Conservation (phyloP, 1,284 basidiomycete species). For the Tilletiopsis washingtonensis region DNA sequence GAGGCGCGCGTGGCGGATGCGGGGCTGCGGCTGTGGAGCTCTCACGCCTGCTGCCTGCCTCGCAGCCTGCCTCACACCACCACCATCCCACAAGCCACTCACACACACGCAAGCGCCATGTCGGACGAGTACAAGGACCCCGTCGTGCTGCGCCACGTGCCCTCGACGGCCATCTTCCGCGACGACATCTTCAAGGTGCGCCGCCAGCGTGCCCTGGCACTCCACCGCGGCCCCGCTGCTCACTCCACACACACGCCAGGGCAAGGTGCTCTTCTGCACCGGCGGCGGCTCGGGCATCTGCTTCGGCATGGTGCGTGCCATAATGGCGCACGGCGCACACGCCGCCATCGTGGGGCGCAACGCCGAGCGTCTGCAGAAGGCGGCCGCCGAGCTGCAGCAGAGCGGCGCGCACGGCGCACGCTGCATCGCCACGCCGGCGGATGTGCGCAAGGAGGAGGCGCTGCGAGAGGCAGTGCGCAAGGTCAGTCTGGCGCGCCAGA, state of each 20-base stretch:
- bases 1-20: no score
- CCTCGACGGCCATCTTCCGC: slow-evolving; percentile 7
- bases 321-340: slow-evolving; percentile 75
- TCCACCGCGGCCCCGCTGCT: no score
- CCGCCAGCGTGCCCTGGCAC: no score
- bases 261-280: slow-evolving; percentile 88
- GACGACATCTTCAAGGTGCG: slow-evolving; percentile 2
- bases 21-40: no score
- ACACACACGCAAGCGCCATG: neutral
- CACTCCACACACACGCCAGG: slow-evolving; percentile 72
- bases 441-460: slow-evolving; percentile 70
- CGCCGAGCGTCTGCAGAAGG: slow-evolving; percentile 65
- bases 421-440: slow-evolving; percentile 69
- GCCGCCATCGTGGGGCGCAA: slow-evolving; percentile 79
- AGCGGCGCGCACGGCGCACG: slow-evolving; percentile 56
- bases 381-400: slow-evolving; percentile 65
- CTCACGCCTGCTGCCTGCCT: no score
- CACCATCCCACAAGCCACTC: no score
- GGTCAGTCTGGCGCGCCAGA: slow-evolving; percentile 1
- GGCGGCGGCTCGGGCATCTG: slow-evolving; percentile 65
- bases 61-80: no score
- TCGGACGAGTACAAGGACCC: slow-evolving; percentile 1
- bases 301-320: slow-evolving; percentile 62
- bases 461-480: slow-evolving; percentile 66
- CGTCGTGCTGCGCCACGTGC: slow-evolving; percentile 2